phyloP scores from a whole-genome alignment of 2,329 filamentous ascomycete genomes.

The Escovopsis sp. region DNA sequence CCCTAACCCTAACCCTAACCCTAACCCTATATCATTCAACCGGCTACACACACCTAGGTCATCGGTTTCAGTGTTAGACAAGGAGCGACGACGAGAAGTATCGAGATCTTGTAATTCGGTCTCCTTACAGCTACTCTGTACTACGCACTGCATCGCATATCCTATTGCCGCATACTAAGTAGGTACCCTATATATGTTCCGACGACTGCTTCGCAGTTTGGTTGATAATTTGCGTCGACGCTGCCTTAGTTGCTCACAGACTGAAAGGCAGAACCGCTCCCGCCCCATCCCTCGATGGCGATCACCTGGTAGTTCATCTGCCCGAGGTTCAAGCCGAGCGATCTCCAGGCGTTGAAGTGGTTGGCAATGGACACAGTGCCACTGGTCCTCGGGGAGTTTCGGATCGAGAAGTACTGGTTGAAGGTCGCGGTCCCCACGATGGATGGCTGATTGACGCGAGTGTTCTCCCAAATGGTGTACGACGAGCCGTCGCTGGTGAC shows the following conservation, averaged over 20 bases:
- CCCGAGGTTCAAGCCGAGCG: conserved; percentile 31
- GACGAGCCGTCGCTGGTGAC: conserved; percentile 20
- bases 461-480: conserved; percentile 23
- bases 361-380: conserved; percentile 30
- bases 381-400: conserved; percentile 2
- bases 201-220: too few species aligned
- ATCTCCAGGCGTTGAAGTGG: conserved; percentile 31
- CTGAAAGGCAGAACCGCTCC: conserved; percentile 31
- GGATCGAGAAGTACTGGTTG: conserved; percentile 25
- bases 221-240: too few species aligned
- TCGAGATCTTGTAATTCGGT: too few species aligned
- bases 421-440: conserved; percentile 35
- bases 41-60: too few species aligned
- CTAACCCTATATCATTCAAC: too few species aligned
- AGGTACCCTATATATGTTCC: too few species aligned
- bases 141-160: too few species aligned
- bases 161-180: too few species aligned
- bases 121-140: too few species aligned
- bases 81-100: too few species aligned
- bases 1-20: too few species aligned
- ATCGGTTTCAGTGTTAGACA: too few species aligned
- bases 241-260: conserved; percentile 28
- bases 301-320: conserved; percentile 37
- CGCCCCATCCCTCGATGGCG: conserved; percentile 37
- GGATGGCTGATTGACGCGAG: conserved; percentile 26